These are phyloP conservation scores for Daldinia loculata DNA, from an alignment of 495 filamentous ascomycete species.

Conservation along the genomic window DNA sequence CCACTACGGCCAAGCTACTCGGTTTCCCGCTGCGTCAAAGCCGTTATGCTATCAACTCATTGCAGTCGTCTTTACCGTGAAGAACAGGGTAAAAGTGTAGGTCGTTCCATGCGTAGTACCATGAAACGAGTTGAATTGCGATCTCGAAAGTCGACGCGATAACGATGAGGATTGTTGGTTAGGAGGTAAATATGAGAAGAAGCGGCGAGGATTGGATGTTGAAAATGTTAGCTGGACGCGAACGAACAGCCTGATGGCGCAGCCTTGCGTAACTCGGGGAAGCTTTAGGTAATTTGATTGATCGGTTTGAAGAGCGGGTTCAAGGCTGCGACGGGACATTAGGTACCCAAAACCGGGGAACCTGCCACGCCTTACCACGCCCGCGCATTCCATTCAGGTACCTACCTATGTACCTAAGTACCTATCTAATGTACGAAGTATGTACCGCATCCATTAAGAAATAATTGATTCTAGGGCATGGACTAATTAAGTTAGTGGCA, in stretches of 20 bases:
- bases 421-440: no score
- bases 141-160: not conserved
- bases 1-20: constrained; percentile 18
- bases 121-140: not conserved
- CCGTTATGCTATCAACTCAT: constrained; percentile 31
- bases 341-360: constrained; percentile 15
- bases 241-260: constrained; percentile 30
- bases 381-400: constrained; percentile 1
- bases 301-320: constrained; percentile 1
- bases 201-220: constrained; percentile 8
- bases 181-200: not conserved
- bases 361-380: constrained; percentile 22
- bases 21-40: constrained; percentile 21
- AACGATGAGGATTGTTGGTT: not conserved
- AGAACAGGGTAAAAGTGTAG: constrained; percentile 8
- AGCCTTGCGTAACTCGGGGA: constrained; percentile 36
- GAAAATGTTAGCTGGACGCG: constrained; percentile 8
- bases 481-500: no score
- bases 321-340: no score
- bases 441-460: not conserved
- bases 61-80: constrained; percentile 22
- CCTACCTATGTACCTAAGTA: no score
- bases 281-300: constrained; percentile 35
- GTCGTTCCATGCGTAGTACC: constrained; percentile 32
- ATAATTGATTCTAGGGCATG: no score